Base-by-base conservation (phyloP, 306 rosid species). In the Cucurbita argyrosperma region DNA sequence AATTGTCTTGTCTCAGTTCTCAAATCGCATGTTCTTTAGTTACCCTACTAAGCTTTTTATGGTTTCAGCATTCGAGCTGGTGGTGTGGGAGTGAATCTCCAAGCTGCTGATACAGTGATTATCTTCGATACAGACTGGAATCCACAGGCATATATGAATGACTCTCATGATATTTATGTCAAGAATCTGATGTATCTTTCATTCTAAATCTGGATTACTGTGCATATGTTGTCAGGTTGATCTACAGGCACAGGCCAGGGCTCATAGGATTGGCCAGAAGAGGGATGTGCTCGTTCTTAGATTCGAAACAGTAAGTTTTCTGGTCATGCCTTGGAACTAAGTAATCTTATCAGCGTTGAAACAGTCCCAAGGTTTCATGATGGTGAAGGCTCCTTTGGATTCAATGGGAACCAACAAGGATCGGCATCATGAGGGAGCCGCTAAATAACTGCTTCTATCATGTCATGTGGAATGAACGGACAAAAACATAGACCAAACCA, bases 11-110 rank as follows among this genome's bases (percentile, higher is more conserved):
- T 12, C 72, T 66, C 19, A 18, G 45, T 45, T 47, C 18, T 45
- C 15, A 45, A 47, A 11, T 43, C 5, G 10, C 53, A 47, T 66
- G 52, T 66, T 70, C 74, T 62, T 39, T 62, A 40, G 47, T 62
- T 15, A 37, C 23, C 23, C 49, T 14, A 15, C 69, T 4, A 5
- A 18, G 23, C 45, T 57, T 2, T 43, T 11, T 71, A 51, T 70
- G 73, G 49, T 63, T 49, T 47, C 74, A 95, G 97, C 80, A 95
- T 95, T 77, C 99, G 99, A 53, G 99, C 99, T 77, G 99, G 99
- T 84, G 99, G 97, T 59, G 99, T 95, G 81, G 99, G 99, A 77
- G 99, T 95, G 80, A 95, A 95, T 88, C 99, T 95, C 85, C 99
- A 95, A 86, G 99, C 99, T 77, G 99, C 99, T 53, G 99, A 95